These are phyloP conservation scores for Penicillium sp. DNA, from an alignment of 2,329 filamentous ascomycete species.

Conservation along the genomic window DNA sequence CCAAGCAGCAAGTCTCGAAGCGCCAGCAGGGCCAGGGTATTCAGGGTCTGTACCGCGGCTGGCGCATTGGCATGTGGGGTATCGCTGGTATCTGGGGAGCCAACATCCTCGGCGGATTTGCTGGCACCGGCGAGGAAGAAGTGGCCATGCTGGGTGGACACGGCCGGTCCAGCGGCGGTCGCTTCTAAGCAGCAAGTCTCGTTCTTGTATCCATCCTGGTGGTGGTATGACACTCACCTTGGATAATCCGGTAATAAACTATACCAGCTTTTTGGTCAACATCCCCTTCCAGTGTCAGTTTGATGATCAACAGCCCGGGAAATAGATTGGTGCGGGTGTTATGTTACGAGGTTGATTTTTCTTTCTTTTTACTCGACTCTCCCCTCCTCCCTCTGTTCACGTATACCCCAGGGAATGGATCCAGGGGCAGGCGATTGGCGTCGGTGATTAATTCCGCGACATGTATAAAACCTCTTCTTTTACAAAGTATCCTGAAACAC, in stretches of 20 bases:
- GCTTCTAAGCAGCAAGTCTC: conserved; percentile 32
- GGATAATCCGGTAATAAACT: neutral
- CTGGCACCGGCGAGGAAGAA: conserved; percentile 46
- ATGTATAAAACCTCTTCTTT: conserved; percentile 30
- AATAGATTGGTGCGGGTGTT: neutral
- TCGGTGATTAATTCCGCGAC: conserved; percentile 19
- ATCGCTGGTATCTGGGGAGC: conserved; percentile 62
- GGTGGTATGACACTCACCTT: neutral
- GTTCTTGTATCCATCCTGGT: neutral
- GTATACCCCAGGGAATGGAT: conserved; percentile 34
- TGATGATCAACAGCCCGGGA: neutral
- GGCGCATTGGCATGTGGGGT: conserved; percentile 63
- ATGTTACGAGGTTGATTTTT: conserved; percentile 19
- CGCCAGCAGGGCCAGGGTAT: conserved; percentile 61
- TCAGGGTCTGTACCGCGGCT: conserved; percentile 63
- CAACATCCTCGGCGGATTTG: conserved; percentile 49
- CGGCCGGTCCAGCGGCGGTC: conserved; percentile 37
- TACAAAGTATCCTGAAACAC: conserved; percentile 28
- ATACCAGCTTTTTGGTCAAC: neutral
- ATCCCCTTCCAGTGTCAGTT: too few species aligned
- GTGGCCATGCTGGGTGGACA: conserved; percentile 34
- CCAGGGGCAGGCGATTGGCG: conserved; percentile 26
- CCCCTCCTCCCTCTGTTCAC: conserved; percentile 29
- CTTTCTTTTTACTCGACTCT: conserved; percentile 25
- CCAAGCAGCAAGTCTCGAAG: conserved; percentile 42